phyloP scores from a whole-genome alignment of 495 filamentous ascomycete species.

The Sordaria brevicollis region DNA sequence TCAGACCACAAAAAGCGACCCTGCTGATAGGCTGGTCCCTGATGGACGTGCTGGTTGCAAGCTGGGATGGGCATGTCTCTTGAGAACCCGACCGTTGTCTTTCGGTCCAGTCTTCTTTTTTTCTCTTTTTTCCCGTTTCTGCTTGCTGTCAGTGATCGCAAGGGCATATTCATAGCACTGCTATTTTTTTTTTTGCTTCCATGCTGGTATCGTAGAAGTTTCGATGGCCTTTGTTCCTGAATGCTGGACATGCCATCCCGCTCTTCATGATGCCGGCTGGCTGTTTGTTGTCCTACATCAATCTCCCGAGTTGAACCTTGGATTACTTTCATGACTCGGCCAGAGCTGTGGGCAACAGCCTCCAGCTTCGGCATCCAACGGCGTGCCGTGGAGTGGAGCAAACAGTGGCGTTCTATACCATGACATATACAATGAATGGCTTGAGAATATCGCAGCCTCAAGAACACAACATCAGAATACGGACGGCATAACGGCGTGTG shows the following conservation, averaged over 20 bases:
- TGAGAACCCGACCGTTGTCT: neutral
- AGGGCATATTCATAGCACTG: neutral
- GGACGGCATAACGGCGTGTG: neutral
- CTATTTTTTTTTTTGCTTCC: neutral
- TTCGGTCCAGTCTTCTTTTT: neutral
- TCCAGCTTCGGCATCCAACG: neutral
- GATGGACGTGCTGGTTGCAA: neutral
- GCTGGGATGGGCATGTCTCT: neutral
- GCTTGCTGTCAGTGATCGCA: neutral
- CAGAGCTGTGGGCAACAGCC: neutral
- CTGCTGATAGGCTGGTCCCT: neutral
- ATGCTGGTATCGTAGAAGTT: neutral
- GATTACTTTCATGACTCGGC: neutral
- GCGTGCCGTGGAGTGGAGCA: neutral
- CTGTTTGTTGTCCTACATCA: neutral
- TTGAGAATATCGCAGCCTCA: neutral
- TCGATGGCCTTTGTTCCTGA: neutral
- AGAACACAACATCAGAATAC: neutral
- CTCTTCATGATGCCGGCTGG: neutral
- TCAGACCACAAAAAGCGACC: neutral
- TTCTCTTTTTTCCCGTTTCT: neutral
- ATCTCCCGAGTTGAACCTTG: neutral
- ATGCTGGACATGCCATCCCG: neutral
- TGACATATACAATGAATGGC: neutral
- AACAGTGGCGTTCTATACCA: neutral